A percentile compares a stretch with the other conserved stretches of the same genome.
Conservation (phyloP, 2,329 filamentous ascomycete species). For the Kalmusia sp. region DNA sequence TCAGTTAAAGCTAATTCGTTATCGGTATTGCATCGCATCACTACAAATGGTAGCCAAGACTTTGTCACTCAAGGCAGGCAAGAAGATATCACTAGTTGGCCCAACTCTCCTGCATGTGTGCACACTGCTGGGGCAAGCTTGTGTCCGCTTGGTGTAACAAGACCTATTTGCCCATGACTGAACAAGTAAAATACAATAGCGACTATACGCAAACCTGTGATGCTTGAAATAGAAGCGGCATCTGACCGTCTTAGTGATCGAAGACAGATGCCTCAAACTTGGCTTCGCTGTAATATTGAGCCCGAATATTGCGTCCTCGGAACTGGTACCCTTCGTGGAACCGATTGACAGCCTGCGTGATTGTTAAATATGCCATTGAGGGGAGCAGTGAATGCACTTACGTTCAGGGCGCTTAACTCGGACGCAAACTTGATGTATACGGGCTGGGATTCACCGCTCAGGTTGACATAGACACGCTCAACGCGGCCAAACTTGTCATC, state of each 20-base stretch:
- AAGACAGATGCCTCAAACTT: slow-evolving; percentile 71
- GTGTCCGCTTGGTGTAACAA: too few relatives aligned
- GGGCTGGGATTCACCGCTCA: slow-evolving; percentile 64
- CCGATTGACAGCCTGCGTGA: slow-evolving; percentile 79
- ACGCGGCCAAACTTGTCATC: slow-evolving; percentile 86
- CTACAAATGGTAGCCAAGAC: too few relatives aligned
- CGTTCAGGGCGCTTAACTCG: slow-evolving; percentile 80
- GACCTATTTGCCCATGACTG: too few relatives aligned
- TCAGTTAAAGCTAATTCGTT: too few relatives aligned
- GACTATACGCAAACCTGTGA: neutral
- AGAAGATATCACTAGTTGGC: too few relatives aligned
- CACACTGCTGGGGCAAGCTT: too few relatives aligned
- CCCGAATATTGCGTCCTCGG: slow-evolving; percentile 83
- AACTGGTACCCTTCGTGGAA: slow-evolving; percentile 92
- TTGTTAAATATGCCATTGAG: slow-evolving; percentile 15
- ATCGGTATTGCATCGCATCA: too few relatives aligned
- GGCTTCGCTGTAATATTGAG: slow-evolving; percentile 81
- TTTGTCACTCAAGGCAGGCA: too few relatives aligned
- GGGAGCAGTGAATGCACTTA: slow-evolving; percentile 57
- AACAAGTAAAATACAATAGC: neutral
- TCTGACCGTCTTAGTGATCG: slow-evolving; percentile 28
- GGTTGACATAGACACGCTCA: slow-evolving; percentile 74
- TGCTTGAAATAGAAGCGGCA: neutral
- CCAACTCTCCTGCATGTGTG: too few relatives aligned
- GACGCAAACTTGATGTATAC: slow-evolving; percentile 96